These are phyloP conservation scores for Anisogramma anomala DNA, from an alignment of 2,329 filamentous ascomycete genomes.

Conservation along the genomic window DNA sequence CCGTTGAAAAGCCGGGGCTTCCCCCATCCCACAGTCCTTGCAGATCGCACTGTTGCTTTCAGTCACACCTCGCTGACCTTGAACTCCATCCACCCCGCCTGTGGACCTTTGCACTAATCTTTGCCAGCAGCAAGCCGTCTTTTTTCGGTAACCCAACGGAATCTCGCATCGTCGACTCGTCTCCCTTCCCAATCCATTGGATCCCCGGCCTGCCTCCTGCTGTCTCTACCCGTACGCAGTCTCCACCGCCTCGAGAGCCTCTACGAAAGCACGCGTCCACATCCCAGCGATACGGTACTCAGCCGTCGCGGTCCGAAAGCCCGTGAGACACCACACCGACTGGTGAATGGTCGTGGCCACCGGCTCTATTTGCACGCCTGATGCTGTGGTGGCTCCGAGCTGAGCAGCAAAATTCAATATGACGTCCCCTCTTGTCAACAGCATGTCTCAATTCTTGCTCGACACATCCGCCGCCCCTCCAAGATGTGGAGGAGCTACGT, in stretches of 20 bases:
- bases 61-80: not conserved
- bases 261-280: constrained; percentile 1
- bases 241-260: not conserved
- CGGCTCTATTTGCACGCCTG: not conserved
- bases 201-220: not conserved
- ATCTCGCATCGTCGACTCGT: constrained; percentile 2
- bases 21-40: not conserved
- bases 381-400: constrained; percentile 2
- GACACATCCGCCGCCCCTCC: constrained; percentile 6
- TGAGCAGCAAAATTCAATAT: constrained; percentile 11
- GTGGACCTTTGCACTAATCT: constrained; percentile 9
- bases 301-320: constrained; percentile 3
- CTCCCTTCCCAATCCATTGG: not conserved
- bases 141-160: constrained; percentile 1
- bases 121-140: constrained; percentile 8
- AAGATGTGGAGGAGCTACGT: constrained; percentile 20
- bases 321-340: constrained; percentile 2
- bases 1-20: not conserved
- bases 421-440: constrained; percentile 8
- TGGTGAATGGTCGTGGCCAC: constrained; percentile 5
- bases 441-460: constrained; percentile 9
- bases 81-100: not conserved
- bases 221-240: constrained; percentile 1
- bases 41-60: constrained; percentile 11
- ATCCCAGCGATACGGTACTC: constrained; percentile 7